Evolutionary conservation across 2,329 filamentous ascomycete genomes (phyloP).

Genomic region (Aspergillus nomiae): DNA sequence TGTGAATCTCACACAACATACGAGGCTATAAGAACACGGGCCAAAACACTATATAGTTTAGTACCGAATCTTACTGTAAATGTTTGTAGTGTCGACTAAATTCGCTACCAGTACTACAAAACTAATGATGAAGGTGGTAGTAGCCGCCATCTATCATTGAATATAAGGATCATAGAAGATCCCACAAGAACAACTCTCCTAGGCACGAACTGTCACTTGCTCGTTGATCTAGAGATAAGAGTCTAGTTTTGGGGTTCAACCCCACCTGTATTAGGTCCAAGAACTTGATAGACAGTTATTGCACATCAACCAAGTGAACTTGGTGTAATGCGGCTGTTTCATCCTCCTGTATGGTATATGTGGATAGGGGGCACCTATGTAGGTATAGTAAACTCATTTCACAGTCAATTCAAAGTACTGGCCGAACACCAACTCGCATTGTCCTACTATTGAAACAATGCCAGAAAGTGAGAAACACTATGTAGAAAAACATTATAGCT

Average conservation of each 20-base stretch:
- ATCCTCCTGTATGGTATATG: background rate
- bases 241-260: background rate
- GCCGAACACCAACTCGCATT: background rate
- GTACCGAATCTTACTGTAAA: background rate
- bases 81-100: too few relatives aligned
- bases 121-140: too few relatives aligned
- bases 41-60: background rate
- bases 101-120: too few relatives aligned
- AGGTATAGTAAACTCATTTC: too few relatives aligned
- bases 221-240: background rate
- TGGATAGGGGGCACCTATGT: too few relatives aligned
- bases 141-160: background rate
- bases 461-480: background rate
- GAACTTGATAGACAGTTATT: background rate
- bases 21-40: background rate
- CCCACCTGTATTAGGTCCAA: background rate
- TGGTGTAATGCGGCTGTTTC: background rate
- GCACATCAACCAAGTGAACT: background rate
- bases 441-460: background rate
- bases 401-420: background rate
- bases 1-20: background rate
- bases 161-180: background rate
- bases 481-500: background rate
- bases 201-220: too few relatives aligned
- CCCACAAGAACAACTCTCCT: background rate